Evolutionary conservation across 2,329 filamentous ascomycete species (phyloP).

Genomic region (Xenoacremonium recifei): DNA sequence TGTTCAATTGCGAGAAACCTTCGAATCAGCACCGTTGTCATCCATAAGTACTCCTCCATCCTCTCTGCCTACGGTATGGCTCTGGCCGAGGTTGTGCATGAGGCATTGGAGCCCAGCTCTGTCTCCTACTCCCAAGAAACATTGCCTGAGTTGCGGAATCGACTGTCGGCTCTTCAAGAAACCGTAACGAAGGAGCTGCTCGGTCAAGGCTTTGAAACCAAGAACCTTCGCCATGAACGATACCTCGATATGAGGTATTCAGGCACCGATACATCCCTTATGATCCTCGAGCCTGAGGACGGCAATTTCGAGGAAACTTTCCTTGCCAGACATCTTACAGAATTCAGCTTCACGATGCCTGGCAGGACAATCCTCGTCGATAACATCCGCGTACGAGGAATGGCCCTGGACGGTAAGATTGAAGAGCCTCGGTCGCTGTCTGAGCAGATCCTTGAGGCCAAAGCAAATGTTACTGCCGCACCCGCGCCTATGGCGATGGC

Average conservation of each 20-base stretch:
- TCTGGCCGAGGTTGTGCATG: slow-evolving; percentile 36
- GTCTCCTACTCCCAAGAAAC: slow-evolving; percentile 13
- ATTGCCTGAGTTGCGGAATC: too few relatives aligned
- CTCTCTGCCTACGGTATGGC: slow-evolving; percentile 46
- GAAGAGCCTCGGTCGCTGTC: neutral
- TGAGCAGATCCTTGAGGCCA: neutral
- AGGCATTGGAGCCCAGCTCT: slow-evolving; percentile 32
- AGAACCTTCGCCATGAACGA: slow-evolving; percentile 36
- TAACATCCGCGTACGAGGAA: slow-evolving; percentile 38
- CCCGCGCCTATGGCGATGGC: neutral
- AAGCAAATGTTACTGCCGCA: neutral
- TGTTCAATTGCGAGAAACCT: slow-evolving; percentile 39
- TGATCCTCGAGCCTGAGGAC: slow-evolving; percentile 39
- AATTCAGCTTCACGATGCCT: slow-evolving; percentile 36
- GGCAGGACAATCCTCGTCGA: slow-evolving; percentile 38
- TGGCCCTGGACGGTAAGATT: too few relatives aligned
- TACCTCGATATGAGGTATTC: slow-evolving; percentile 49
- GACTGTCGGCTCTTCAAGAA: too few relatives aligned
- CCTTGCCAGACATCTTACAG: slow-evolving; percentile 30
- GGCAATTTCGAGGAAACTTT: slow-evolving; percentile 31
- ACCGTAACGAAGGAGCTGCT: neutral
- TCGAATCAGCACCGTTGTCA: slow-evolving; percentile 36
- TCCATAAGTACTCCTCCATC: slow-evolving; percentile 39
- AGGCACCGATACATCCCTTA: slow-evolving; percentile 39
- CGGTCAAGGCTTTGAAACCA: slow-evolving; percentile 35